Base-by-base conservation (phyloP, 352 stramenopile species). In the Pythium pyrilobum region DNA sequence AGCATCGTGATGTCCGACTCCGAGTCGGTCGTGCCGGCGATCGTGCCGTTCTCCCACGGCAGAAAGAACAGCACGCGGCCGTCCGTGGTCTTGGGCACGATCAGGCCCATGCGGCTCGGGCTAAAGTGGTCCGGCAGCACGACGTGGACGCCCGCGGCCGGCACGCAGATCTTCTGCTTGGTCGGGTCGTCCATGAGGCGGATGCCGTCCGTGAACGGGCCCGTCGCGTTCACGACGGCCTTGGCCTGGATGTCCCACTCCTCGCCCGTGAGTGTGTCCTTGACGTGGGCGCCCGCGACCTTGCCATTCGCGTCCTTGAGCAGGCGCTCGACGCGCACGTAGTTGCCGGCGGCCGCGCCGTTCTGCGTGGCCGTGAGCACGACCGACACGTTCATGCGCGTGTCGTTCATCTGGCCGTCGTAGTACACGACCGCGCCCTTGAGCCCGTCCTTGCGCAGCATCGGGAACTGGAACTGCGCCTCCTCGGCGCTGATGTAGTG, bases 71-170 rank as follows among this genome's bases (percentile, higher is more conserved):
- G 55, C 56, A 95, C 85, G 52, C 93, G 85, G 25, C 91, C 92
- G 59, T 98, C 95, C 29, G 82, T 91, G 10, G 95, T 98, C 64
- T 97, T 98, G 43, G 95, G 95, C 42, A 98, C 91, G 64, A 98
- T 98, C 16, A 98, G 70, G 1, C 95, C 95, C 89, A 98, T 98
- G 51, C 80, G 86, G 62, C 89, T 81, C 16, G 95, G 95, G 49
- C 85, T 97, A 53, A 97, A 98, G 73, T 98, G 90, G 69, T 97
- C 91, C 2, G 93, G 94, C 32, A 98, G 76, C 48, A 98, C 89
- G 1, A 97, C 77, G 74, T 98, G 95, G 32, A 98, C 92, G 31
- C 95, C 95, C 6, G 89, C 91, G 12, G 94, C 94, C 21, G 92
- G 92, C 25, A 97, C 91, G 41, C 96, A 96, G 41, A 98, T 95